Conservation (phyloP, 306 rosid genomes). For the Rubus parviflorus region DNA sequence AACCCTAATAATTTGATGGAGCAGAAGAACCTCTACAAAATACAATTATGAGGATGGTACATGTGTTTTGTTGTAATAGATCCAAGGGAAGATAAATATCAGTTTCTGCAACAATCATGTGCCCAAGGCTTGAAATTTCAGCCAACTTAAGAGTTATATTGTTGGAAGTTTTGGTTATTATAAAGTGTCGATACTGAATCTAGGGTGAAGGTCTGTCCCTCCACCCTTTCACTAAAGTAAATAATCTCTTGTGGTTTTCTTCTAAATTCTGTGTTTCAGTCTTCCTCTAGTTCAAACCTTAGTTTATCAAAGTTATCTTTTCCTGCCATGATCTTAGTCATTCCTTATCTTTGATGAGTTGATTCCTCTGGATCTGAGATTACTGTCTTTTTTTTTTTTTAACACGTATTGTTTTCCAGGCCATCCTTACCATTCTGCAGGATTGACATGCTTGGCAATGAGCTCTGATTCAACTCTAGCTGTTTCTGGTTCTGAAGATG, state of each 20-base stretch:
- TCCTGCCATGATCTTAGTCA: neutral
- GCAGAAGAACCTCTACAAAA: neutral
- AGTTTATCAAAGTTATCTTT: neutral
- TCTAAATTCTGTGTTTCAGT: neutral
- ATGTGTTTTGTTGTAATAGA: neutral
- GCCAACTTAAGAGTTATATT: neutral
- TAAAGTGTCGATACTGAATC: neutral
- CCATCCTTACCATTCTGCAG: slow-evolving; percentile 76
- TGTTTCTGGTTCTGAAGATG: slow-evolving; percentile 81
- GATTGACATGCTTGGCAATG: slow-evolving; percentile 78
- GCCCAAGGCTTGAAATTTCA: neutral
- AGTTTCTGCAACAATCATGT: neutral
- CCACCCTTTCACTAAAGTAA: neutral
- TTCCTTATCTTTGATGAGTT: neutral
- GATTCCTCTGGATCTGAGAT: neutral
- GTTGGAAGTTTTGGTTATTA: neutral
- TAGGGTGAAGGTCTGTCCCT: neutral
- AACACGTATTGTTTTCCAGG: slow-evolving; percentile 47
- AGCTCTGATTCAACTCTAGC: slow-evolving; percentile 71
- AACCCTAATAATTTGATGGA: neutral
- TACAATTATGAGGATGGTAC: neutral
- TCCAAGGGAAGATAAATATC: neutral
- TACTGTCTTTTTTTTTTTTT: slow-evolving; percentile 6
- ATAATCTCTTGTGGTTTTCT: neutral
- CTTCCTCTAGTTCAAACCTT: neutral